Evolutionary conservation across 1,284 basidiomycete genomes (phyloP).

Genomic region (Cryptococcus sp.): DNA sequence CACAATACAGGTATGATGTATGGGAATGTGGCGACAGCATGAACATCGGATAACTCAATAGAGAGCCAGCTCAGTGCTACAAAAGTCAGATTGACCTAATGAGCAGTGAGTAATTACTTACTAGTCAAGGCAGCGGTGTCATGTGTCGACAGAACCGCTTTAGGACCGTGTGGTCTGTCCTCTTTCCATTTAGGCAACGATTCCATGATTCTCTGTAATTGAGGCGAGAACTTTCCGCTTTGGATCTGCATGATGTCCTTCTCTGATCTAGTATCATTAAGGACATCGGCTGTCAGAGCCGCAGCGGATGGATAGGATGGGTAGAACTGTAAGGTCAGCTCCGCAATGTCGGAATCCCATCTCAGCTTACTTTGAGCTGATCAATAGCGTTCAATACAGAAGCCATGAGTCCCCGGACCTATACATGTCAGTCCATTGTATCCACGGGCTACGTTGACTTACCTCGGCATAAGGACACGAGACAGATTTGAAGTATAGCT

Average conservation of each 20-base stretch:
- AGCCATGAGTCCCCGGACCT: constrained; percentile 70
- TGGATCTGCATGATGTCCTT: constrained; percentile 70
- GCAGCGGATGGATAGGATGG: constrained; percentile 67
- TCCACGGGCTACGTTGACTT: constrained; percentile 9
- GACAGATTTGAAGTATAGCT: constrained; percentile 68
- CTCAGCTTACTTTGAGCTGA: constrained; percentile 55
- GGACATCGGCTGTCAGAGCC: constrained; percentile 63
- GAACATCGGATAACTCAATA: constrained; percentile 65
- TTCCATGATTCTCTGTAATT: constrained; percentile 56
- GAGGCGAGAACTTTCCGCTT: constrained; percentile 57
- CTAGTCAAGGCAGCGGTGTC: constrained; percentile 70
- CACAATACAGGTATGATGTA: constrained; percentile 72
- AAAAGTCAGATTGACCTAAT: constrained; percentile 1
- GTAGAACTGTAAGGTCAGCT: constrained; percentile 41
- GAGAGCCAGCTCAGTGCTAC: constrained; percentile 68
- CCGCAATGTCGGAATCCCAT: not conserved
- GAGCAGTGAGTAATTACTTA: constrained; percentile 10
- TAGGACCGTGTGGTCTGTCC: constrained; percentile 74
- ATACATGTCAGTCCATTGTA: constrained; percentile 1
- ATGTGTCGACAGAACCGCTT: constrained; percentile 77
- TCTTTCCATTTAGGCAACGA: constrained; percentile 64
- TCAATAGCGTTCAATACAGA: constrained; percentile 63
- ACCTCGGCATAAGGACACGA: constrained; percentile 81
- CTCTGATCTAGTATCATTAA: constrained; percentile 52
- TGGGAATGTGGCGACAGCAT: constrained; percentile 69